These are phyloP conservation scores for Hypoxylon trugodes DNA, from an alignment of 495 filamentous ascomycete species.

Conservation along the genomic window DNA sequence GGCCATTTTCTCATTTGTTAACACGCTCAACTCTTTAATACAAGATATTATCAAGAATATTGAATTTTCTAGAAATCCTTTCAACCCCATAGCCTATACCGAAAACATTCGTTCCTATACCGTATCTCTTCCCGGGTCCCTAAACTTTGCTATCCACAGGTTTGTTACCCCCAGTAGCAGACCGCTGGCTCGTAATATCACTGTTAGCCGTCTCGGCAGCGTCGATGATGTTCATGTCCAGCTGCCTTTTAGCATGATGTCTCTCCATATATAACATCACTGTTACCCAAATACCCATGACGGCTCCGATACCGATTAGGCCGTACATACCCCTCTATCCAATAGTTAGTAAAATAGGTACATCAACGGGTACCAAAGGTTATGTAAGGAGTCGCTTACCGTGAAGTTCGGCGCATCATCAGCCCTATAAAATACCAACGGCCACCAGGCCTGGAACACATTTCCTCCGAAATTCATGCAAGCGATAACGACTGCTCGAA, in stretches of 20 bases:
- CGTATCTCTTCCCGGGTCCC: too few species aligned
- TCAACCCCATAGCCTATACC: too few species aligned
- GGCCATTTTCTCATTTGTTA: too few species aligned
- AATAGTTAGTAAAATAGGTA: too few species aligned
- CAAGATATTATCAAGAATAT: too few species aligned
- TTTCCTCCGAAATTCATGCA: slow-evolving; percentile 2
- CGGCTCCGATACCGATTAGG: not conserved
- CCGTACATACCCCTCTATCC: not conserved
- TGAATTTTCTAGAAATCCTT: too few species aligned
- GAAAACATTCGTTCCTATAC: too few species aligned
- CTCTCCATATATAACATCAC: not conserved
- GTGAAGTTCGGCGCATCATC: not conserved
- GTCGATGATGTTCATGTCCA: not conserved
- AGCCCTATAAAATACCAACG: not conserved
- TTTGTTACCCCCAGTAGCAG: not conserved
- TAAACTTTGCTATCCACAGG: not conserved
- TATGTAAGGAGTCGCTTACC: too few species aligned
- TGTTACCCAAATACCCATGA: not conserved
- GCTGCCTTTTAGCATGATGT: not conserved
- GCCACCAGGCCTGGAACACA: not conserved
- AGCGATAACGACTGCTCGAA: not conserved
- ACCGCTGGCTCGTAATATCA: not conserved
- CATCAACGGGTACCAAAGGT: too few species aligned
- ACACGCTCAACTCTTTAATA: too few species aligned
- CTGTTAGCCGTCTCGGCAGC: not conserved